phyloP scores from a whole-genome alignment of 352 stramenopile species.

The Globisporangium splendens region DNA sequence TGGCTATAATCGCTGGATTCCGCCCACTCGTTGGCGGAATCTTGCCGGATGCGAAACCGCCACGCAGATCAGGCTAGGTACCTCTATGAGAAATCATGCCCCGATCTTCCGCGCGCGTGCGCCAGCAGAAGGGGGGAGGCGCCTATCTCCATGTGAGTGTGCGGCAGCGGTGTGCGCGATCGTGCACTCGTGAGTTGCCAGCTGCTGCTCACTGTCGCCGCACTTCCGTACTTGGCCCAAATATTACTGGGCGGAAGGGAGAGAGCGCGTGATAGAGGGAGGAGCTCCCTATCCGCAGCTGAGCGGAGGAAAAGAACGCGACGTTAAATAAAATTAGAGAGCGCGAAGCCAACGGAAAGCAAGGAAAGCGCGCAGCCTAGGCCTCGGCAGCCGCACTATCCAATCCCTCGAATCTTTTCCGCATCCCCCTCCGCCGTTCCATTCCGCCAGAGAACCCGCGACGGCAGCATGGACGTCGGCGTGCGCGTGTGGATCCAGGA shows the following conservation, averaged over 20 bases:
- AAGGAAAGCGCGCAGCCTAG: background rate
- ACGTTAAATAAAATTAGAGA: constrained; percentile 8
- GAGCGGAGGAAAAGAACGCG: background rate
- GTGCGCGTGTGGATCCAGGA: constrained; percentile 72
- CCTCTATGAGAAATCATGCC: background rate
- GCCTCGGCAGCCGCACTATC: too few relatives aligned
- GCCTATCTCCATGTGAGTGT: background rate
- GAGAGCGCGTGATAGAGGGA: background rate
- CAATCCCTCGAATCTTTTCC: constrained; percentile 1
- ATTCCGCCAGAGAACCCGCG: background rate
- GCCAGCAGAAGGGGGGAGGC: background rate
- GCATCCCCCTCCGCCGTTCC: background rate
- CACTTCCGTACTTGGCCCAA: background rate
- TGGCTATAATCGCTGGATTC: background rate
- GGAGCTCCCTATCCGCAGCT: background rate
- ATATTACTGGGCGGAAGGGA: constrained; percentile 1
- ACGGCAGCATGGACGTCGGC: constrained; percentile 59
- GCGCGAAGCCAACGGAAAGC: background rate
- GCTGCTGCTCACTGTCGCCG: background rate
- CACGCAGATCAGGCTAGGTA: background rate
- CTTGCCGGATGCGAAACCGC: background rate
- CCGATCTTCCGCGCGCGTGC: background rate
- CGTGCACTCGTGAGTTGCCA: background rate
- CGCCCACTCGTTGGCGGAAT: background rate
- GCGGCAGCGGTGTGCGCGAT: background rate